phyloP scores from a whole-genome alignment of 192 early-diverging fungal genomes.

The Linnemannia zychae region DNA sequence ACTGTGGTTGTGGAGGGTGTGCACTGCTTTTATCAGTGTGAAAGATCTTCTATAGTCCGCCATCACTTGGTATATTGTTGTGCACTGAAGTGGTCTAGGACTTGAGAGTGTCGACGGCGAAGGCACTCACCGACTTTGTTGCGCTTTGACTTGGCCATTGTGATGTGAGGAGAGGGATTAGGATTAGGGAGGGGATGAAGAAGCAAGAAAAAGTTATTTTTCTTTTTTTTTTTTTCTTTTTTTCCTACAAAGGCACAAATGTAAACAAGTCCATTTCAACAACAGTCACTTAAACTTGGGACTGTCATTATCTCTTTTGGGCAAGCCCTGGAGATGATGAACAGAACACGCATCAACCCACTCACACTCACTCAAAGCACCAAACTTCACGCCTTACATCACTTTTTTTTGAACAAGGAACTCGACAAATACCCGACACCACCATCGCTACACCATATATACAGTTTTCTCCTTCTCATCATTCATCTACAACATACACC shows the following conservation, averaged over 20 bases:
- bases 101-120: background rate
- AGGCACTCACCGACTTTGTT: conserved; percentile 61
- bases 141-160: conserved; percentile 80
- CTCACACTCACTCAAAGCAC: background rate
- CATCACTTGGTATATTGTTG: background rate
- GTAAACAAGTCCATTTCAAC: conserved; percentile 7
- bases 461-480: background rate
- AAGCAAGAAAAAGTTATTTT: conserved; percentile 13
- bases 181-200: conserved; percentile 16
- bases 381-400: background rate
- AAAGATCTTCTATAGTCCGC: background rate
- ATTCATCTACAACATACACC: background rate
- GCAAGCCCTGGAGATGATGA: background rate
- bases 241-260: conserved; percentile 4
- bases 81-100: background rate
- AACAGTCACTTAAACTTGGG: background rate
- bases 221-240: conserved; percentile 29
- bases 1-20: too few relatives aligned
- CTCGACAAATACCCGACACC: background rate
- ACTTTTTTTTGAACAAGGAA: background rate
- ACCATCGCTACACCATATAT: background rate
- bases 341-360: background rate
- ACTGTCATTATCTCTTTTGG: background rate
- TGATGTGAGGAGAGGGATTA: conserved; percentile 18
- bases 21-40: background rate